Evolutionary conservation across 768 basidiomycete genomes (phyloP).

Genomic region (Gymnopilus dilepis): DNA sequence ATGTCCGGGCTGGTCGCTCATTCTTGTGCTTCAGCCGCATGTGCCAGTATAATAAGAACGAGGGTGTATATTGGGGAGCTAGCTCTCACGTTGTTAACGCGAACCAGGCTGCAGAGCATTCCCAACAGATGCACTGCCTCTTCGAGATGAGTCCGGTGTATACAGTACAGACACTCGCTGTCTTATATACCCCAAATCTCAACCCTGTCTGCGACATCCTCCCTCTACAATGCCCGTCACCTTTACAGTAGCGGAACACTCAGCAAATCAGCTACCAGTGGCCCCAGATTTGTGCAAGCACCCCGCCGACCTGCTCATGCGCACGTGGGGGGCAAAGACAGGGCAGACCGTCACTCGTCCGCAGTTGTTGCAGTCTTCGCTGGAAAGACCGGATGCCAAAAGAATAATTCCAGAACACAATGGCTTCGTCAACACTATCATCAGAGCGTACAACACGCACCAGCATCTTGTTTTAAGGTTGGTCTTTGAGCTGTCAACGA

Average conservation of each 20-base stretch:
- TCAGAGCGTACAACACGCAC: conserved; percentile 20
- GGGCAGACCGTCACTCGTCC: background rate
- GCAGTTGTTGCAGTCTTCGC: conserved; percentile 8
- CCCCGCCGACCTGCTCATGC: background rate
- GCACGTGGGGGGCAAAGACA: conserved; percentile 3
- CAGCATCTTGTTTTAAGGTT: conserved; percentile 19
- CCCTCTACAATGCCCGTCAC: conserved; percentile 17
- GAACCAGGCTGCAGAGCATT: too few relatives aligned
- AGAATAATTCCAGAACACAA: conserved; percentile 1
- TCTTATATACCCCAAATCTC: too few relatives aligned
- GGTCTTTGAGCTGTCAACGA: background rate
- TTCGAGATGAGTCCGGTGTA: too few relatives aligned
- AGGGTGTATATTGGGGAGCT: too few relatives aligned
- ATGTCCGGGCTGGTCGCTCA: too few relatives aligned
- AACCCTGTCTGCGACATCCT: background rate
- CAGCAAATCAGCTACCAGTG: background rate
- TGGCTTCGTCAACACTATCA: conserved; percentile 20
- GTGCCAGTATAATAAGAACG: too few relatives aligned
- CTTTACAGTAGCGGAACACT: conserved; percentile 14
- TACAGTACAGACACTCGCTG: too few relatives aligned
- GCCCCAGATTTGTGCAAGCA: background rate
- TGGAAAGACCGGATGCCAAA: background rate
- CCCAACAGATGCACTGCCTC: too few relatives aligned
- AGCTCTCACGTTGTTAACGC: too few relatives aligned
- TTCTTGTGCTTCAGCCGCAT: too few relatives aligned